Conservation (phyloP, 2,329 filamentous ascomycete genomes). For the Aureobasidium sp. region DNA sequence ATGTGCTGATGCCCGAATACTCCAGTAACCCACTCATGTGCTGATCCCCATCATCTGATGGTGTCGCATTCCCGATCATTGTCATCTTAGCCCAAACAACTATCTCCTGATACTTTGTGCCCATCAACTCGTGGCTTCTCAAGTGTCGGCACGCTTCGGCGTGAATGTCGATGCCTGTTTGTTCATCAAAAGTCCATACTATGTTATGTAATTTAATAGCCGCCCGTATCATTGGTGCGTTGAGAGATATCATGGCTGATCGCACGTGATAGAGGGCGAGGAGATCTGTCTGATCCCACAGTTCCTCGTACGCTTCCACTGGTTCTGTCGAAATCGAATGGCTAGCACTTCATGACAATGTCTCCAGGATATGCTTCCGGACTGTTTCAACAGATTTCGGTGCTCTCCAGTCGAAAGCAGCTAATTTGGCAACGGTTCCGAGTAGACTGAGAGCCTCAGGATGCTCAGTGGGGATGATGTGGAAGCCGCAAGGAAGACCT, state of each 20-base stretch:
- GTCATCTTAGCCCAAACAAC: constrained; percentile 28
- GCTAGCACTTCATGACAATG: constrained; percentile 27
- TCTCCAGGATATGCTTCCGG: constrained; percentile 25
- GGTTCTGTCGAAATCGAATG: constrained; percentile 22
- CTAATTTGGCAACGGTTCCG: constrained; percentile 17
- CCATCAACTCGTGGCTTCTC: constrained; percentile 24
- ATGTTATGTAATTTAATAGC: constrained; percentile 20
- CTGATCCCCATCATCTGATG: constrained; percentile 26
- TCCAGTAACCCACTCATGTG: not conserved
- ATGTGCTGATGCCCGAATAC: not conserved
- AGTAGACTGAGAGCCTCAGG: constrained; percentile 27
- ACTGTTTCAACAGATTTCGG: constrained; percentile 7
- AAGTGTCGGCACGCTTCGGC: constrained; percentile 26
- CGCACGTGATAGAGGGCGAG: constrained; percentile 27
- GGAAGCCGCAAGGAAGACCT: constrained; percentile 24
- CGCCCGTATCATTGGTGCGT: constrained; percentile 19
- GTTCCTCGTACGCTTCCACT: constrained; percentile 21
- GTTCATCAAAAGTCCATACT: constrained; percentile 20
- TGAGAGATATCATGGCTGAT: constrained; percentile 26
- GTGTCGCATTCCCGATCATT: constrained; percentile 26
- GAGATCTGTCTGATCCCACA: constrained; percentile 25
- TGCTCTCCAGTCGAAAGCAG: constrained; percentile 12
- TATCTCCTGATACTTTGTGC: constrained; percentile 27
- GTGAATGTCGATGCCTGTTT: constrained; percentile 26
- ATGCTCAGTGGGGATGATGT: constrained; percentile 20